Evolutionary conservation across 345 rosid genomes (phyloP).

Genomic region (Salix brachista): DNA sequence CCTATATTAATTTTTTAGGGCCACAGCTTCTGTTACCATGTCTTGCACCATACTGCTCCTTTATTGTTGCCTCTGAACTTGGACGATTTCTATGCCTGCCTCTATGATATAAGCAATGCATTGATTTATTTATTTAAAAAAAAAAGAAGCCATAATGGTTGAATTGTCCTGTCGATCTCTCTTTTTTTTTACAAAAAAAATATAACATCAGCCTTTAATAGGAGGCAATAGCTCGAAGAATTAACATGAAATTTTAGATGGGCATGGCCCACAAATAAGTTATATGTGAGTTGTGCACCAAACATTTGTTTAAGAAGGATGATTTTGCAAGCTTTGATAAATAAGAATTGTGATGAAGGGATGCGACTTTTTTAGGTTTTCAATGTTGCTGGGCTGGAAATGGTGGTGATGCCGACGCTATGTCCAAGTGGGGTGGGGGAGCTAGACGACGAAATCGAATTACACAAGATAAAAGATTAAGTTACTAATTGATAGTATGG

Average conservation of each 20-base stretch:
- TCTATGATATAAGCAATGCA: not conserved
- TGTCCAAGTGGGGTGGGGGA: constrained; percentile 17
- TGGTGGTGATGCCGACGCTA: constrained; percentile 17
- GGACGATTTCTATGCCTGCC: not conserved
- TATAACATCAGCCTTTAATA: no score
- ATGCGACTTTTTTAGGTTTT: not conserved
- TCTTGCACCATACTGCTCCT: not conserved
- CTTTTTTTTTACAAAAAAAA: no score
- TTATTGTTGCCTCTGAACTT: not conserved
- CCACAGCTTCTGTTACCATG: not conserved
- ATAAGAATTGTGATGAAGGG: not conserved
- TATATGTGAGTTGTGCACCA: not conserved
- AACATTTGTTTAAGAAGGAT: not conserved
- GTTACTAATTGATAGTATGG: no score
- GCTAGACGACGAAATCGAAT: constrained; percentile 11
- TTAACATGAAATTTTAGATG: not conserved
- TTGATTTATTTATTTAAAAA: not conserved
- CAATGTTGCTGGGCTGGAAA: not conserved
- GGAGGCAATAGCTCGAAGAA: no score
- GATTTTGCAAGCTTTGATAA: not conserved
- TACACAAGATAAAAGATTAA: not conserved
- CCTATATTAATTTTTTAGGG: not conserved
- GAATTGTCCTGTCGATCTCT: no score
- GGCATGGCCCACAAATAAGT: not conserved
- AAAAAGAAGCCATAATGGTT: not conserved